Base-by-base conservation (phyloP, 176 grass and related monocot species). In the Pontederia crassipes region DNA sequence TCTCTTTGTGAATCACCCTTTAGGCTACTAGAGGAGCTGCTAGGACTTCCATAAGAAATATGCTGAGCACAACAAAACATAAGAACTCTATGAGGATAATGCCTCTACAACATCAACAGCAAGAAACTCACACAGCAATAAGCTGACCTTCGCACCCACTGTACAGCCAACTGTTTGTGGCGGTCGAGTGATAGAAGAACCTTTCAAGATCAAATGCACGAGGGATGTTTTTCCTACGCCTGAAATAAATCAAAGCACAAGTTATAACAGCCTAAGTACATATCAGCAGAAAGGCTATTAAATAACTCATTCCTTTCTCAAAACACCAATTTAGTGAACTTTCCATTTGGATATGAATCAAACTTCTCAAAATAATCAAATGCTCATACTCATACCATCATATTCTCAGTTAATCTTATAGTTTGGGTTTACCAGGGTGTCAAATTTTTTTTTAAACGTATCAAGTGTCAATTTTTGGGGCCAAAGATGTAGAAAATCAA, bases 151-250 rank as follows among this genome's bases (percentile, higher is more conserved):
- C 57, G 88, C 49, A n/a, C 53, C 68, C 17, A 98, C 81, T 1
- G 72, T 59, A 70, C 87, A 98, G 24, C 93, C 93, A 61, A 92
- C 78, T 62, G 93, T 89, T 64, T 98, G 93, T 60, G 84, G 53
- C 40, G 79, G 87, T 62, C 66, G 77, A 59, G 81, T 50, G 77
- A 86, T 72, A 57, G 79, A 67, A 77, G 88, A 98, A 71, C 67
- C 74, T 49, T 86, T 85, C 20, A 76, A 59, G 64, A 98, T 83
- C 68, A 98, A 79, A 85, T 92, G 75, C 49, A 81, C 81, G 12
- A 92, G 40, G 60, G 87, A 92, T 69, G 93, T 88, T 80, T 98
- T 98, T 58, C 93, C 93, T 11, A 92, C 93, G 69, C 81, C 93
- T 97, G 73, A 65, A 13, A 73, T 51, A 12, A 59, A 54, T 50